A percentile compares a stretch with the other conserved stretches of the same genome.
These are phyloP conservation scores for Volutella citrinella DNA, from an alignment of 2,329 filamentous ascomycete genomes.

Conservation along the genomic window DNA sequence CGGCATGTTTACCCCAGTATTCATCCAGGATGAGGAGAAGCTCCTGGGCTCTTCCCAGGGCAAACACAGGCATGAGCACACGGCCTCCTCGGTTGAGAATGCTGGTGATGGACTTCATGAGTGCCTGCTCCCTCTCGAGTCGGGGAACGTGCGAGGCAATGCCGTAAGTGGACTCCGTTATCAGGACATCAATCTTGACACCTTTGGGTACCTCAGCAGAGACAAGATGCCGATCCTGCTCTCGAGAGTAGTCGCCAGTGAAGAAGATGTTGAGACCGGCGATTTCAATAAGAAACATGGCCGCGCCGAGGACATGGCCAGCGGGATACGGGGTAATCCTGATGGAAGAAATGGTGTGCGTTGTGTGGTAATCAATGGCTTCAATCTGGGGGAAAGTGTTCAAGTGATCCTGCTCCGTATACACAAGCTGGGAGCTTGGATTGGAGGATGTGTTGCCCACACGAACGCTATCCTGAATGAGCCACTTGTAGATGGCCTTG, in stretches of 20 bases:
- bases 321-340: conserved; percentile 96
- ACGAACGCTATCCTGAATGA: conserved; percentile 94
- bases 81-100: conserved; percentile 89
- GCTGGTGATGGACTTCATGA: conserved; percentile 93
- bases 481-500: conserved; percentile 99
- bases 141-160: conserved; percentile 92
- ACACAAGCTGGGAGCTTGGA: conserved; percentile 70
- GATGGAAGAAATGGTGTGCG: conserved; percentile 94
- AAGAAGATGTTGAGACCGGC: conserved; percentile 96
- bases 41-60: conserved; percentile 89
- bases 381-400: conserved; percentile 93
- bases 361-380: conserved; percentile 97
- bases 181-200: conserved; percentile 91
- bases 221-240: conserved; percentile 92
- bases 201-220: conserved; percentile 86
- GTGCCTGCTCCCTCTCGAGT: conserved; percentile 82
- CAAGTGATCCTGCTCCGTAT: conserved; percentile 92
- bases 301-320: conserved; percentile 94
- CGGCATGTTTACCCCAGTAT: conserved; percentile 88
- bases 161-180: conserved; percentile 96
- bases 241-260: conserved; percentile 94
- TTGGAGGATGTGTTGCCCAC: conserved; percentile 72
- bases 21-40: conserved; percentile 92
- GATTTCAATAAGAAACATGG: conserved; percentile 98
- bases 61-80: conserved; percentile 93